phyloP scores from a whole-genome alignment of 2,329 filamentous ascomycete species.

The Penicillium sp. region DNA sequence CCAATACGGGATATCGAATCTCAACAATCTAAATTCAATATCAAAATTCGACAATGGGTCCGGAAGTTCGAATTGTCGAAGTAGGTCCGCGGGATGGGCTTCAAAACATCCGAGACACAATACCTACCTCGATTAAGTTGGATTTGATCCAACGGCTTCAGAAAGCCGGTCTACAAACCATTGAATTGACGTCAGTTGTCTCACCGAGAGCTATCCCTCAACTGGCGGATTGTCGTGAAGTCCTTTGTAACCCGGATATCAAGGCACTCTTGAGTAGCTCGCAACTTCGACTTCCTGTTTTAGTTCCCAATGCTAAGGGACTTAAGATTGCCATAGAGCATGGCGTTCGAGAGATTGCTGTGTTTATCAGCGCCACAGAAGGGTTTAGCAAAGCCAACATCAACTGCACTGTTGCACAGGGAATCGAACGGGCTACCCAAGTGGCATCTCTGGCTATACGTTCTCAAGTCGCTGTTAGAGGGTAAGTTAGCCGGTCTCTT shows the following conservation, averaged over 20 bases:
- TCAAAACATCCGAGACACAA: slow-evolving; percentile 74
- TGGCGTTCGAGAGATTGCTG: slow-evolving; percentile 39
- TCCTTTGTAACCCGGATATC: slow-evolving; percentile 19
- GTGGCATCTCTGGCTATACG: slow-evolving; percentile 32
- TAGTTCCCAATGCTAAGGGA: slow-evolving; percentile 44
- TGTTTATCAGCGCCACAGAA: slow-evolving; percentile 45
- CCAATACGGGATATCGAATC: slow-evolving; percentile 41
- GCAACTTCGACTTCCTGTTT: slow-evolving; percentile 35
- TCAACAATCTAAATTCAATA: no score
- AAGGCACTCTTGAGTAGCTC: slow-evolving; percentile 53
- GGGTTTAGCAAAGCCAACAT: slow-evolving; percentile 45
- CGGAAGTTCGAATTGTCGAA: slow-evolving; percentile 64
- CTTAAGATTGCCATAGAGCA: slow-evolving; percentile 56
- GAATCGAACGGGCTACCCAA: slow-evolving; percentile 32
- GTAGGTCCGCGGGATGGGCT: slow-evolving; percentile 83
- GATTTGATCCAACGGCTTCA: slow-evolving; percentile 70
- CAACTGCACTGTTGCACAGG: slow-evolving; percentile 42
- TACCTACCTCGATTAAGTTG: slow-evolving; percentile 71
- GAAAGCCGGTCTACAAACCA: slow-evolving; percentile 65
- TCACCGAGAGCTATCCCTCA: slow-evolving; percentile 83
- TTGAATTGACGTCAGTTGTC: slow-evolving; percentile 81
- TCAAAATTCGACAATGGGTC: no score
- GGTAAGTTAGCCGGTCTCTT: slow-evolving; percentile 15
- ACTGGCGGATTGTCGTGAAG: slow-evolving; percentile 47
- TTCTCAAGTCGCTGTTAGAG: slow-evolving; percentile 34